These are phyloP conservation scores for Paraconiothyrium brasiliense DNA, from an alignment of 2,329 filamentous ascomycete species.

Conservation along the genomic window DNA sequence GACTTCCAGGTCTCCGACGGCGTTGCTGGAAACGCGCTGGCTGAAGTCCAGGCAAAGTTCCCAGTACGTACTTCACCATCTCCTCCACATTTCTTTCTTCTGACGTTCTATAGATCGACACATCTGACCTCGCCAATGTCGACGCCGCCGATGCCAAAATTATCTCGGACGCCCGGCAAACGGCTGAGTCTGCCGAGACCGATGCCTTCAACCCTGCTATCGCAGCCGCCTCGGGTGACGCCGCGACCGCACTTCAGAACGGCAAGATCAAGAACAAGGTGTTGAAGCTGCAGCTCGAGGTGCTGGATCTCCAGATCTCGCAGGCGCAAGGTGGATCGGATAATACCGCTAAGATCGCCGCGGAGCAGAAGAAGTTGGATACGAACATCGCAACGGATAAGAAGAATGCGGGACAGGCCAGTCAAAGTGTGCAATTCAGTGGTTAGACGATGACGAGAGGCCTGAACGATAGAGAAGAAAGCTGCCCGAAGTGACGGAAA, in stretches of 20 bases:
- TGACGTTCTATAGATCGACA: slow-evolving; percentile 48
- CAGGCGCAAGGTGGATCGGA: slow-evolving; percentile 58
- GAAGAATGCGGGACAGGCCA: slow-evolving; percentile 56
- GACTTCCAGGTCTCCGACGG: slow-evolving; percentile 60
- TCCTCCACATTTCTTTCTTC: neutral
- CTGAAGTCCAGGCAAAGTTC: slow-evolving; percentile 62
- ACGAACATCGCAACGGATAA: slow-evolving; percentile 60
- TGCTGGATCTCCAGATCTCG: slow-evolving; percentile 60
- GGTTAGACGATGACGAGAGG: slow-evolving; percentile 1
- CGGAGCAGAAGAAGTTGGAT: slow-evolving; percentile 60
- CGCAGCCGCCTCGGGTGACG: slow-evolving; percentile 52
- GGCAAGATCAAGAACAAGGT: slow-evolving; percentile 69
- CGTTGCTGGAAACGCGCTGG: slow-evolving; percentile 60
- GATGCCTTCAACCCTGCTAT: slow-evolving; percentile 63
- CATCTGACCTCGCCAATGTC: slow-evolving; percentile 57
- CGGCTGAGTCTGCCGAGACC: slow-evolving; percentile 61
- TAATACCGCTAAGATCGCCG: slow-evolving; percentile 53
- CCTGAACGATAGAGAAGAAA: neutral
- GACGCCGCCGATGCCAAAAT: slow-evolving; percentile 58
- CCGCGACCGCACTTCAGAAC: slow-evolving; percentile 57
- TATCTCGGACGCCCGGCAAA: slow-evolving; percentile 60
- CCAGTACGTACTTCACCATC: slow-evolving; percentile 49
- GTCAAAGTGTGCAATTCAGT: slow-evolving; percentile 26
- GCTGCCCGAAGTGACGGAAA: no score
- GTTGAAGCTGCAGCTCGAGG: slow-evolving; percentile 63